Evolutionary conservation across 257 asterid genomes (phyloP).

Genomic region (Dorcoceras hygrometricum): DNA sequence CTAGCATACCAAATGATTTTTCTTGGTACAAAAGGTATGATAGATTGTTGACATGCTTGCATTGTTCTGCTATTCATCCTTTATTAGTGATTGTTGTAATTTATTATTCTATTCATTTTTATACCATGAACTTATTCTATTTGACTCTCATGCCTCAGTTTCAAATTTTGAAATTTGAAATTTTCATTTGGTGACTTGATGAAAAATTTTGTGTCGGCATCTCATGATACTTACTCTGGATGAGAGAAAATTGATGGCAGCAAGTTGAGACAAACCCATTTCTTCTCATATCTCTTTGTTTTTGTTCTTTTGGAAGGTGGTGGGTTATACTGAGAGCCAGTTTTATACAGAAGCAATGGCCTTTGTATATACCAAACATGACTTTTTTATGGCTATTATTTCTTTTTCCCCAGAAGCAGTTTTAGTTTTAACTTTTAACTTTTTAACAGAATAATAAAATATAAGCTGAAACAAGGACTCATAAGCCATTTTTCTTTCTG

Average conservation of each 20-base stretch:
- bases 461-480: background rate
- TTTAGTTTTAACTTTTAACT: too few relatives aligned
- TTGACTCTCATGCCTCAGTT: background rate
- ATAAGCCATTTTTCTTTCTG: background rate
- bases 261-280: background rate
- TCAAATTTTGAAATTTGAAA: conserved; percentile 10
- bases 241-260: conserved; percentile 8
- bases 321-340: too few relatives aligned
- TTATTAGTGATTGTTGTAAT: conserved; percentile 4
- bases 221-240: background rate
- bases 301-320: too few relatives aligned
- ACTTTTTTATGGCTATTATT: too few relatives aligned
- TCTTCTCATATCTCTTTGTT: too few relatives aligned
- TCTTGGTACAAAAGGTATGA: conserved; percentile 98
- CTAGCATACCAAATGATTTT: conserved; percentile 98
- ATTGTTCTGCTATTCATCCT: background rate
- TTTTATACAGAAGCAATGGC: too few relatives aligned
- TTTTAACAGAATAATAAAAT: too few relatives aligned
- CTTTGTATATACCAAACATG: too few relatives aligned
- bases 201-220: conserved; percentile 8
- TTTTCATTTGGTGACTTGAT: background rate
- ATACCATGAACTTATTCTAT: background rate
- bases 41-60: background rate
- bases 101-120: too few relatives aligned
- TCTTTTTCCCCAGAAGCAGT: background rate